Evolutionary conservation across 257 asterid species (phyloP), one percentile per base, ranked within the genome.

Genomic region (Eucommia ulmoides): DNA sequence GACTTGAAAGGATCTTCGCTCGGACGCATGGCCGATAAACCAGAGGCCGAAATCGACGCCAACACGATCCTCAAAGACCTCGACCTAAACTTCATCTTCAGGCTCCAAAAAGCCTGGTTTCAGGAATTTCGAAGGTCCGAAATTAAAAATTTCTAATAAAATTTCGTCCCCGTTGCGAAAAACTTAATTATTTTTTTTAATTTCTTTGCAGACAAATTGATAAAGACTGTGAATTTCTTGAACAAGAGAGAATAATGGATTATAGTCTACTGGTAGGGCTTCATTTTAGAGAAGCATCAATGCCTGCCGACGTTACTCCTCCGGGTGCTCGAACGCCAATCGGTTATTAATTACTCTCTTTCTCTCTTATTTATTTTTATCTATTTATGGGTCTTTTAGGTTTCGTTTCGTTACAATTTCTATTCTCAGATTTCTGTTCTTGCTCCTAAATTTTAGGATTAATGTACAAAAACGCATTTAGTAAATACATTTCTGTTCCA

Each of bases 191-290:
- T n/a, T n/a, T n/a, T 33, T 33, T 2, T 1, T 50, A 35, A 45
- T 33, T 8, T 10, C 4, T 23, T 19, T 68, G 52, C 76, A 83
- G 94, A 68, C 93, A 83, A 80, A 77, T 81, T 9, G 94, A 80
- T 51, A 71, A 64, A 56, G 94, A 83, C 58, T 77, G 88, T 22
- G 92, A 80, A 66, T 53, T 83, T 52, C 79, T 83, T 61, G 94
- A 83, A 66, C 84, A 71, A 49, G 92, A 77, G 65, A 68, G 84
- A 55, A 79, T 80, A 45, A 83, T 83, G 92, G 94, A 83, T 23
- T 83, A 83, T 20, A 83, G 94, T 50, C 84, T 83, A 41, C 60
- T 83, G 23, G 88, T 83, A 58, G 94, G 94, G 22, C 64, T 83
- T 59, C 88, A 78, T 52, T 83, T 83, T 50, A 72, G 73, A 23